Evolutionary conservation across 2,329 filamentous ascomycete species (phyloP).

Genomic region (Camillea tinctor): DNA sequence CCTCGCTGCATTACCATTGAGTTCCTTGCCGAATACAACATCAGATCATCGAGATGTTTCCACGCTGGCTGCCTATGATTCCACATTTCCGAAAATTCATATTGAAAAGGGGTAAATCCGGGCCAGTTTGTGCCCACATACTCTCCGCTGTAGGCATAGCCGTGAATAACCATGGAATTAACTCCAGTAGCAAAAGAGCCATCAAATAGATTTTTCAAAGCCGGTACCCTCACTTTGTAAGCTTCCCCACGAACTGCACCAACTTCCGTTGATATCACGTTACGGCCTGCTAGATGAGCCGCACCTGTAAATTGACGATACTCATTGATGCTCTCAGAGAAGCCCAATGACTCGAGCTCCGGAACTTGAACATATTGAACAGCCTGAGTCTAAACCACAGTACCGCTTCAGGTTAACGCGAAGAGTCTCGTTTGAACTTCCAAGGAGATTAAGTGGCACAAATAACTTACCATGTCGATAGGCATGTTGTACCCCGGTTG

Average conservation of each 20-base stretch:
- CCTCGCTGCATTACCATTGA: constrained; percentile 18
- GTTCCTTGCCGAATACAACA: constrained; percentile 19
- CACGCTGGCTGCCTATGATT: constrained; percentile 19
- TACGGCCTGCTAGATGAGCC: constrained; percentile 19
- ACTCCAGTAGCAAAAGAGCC: constrained; percentile 23
- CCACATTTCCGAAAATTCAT: constrained; percentile 23
- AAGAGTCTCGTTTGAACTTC: neutral
- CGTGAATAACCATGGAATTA: constrained; percentile 22
- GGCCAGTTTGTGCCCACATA: constrained; percentile 23
- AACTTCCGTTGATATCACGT: constrained; percentile 25
- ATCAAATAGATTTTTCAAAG: constrained; percentile 11
- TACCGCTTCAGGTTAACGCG: neutral
- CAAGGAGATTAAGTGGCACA: neutral
- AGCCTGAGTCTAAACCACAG: neutral
- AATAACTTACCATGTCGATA: constrained; percentile 20
- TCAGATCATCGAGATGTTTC: constrained; percentile 16
- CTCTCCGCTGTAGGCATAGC: constrained; percentile 18
- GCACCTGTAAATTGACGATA: constrained; percentile 26
- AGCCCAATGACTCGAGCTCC: constrained; percentile 26
- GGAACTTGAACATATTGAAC: constrained; percentile 19
- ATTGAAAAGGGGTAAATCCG: constrained; percentile 23
- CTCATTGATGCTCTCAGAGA: constrained; percentile 20
- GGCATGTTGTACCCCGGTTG: constrained; percentile 30
- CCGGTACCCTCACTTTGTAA: constrained; percentile 19
- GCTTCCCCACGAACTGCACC: constrained; percentile 12